These are phyloP conservation scores for Lactarius akahatsu DNA, from an alignment of 768 basidiomycete genomes.

Conservation along the genomic window DNA sequence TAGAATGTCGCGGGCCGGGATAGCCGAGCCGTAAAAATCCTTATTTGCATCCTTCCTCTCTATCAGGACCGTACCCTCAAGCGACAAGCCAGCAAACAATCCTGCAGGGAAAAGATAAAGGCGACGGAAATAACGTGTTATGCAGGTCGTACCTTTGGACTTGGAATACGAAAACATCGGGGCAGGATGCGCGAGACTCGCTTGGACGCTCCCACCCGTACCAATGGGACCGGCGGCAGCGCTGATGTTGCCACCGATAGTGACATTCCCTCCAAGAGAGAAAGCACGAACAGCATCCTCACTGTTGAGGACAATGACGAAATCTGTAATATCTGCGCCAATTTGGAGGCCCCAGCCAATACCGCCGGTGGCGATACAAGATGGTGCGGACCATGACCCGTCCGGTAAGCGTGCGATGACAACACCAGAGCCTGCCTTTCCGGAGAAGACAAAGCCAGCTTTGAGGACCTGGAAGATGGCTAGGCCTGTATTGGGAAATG, in stretches of 20 bases:
- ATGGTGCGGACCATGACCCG: conserved; percentile 96
- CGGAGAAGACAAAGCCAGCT: conserved; percentile 93
- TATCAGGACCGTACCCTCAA: conserved; percentile 93
- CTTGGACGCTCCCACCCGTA: conserved; percentile 87
- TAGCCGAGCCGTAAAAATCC: conserved; percentile 91
- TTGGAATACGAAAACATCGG: conserved; percentile 98
- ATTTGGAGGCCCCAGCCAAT: conserved; percentile 95
- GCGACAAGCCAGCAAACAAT: conserved; percentile 89
- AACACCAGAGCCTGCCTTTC: conserved; percentile 89
- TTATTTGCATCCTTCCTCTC: conserved; percentile 96
- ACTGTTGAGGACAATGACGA: conserved; percentile 95
- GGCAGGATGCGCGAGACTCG: conserved; percentile 86
- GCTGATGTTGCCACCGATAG: conserved; percentile 86
- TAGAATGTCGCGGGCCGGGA: conserved; percentile 88
- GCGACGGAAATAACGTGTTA: neutral
- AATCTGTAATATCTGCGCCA: conserved; percentile 92
- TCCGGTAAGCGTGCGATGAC: conserved; percentile 92
- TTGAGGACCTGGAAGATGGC: conserved; percentile 94
- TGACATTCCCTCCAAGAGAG: conserved; percentile 93
- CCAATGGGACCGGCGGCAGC: conserved; percentile 92
- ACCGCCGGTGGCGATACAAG: conserved; percentile 95
- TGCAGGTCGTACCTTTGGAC: conserved; percentile 69
- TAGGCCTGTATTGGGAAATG: conserved; percentile 56
- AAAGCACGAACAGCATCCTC: conserved; percentile 96
- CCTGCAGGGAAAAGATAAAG: conserved; percentile 47